Evolutionary conservation across 2,329 filamentous ascomycete genomes (phyloP).

Genomic region (Hymenoscyphus fructigenus): DNA sequence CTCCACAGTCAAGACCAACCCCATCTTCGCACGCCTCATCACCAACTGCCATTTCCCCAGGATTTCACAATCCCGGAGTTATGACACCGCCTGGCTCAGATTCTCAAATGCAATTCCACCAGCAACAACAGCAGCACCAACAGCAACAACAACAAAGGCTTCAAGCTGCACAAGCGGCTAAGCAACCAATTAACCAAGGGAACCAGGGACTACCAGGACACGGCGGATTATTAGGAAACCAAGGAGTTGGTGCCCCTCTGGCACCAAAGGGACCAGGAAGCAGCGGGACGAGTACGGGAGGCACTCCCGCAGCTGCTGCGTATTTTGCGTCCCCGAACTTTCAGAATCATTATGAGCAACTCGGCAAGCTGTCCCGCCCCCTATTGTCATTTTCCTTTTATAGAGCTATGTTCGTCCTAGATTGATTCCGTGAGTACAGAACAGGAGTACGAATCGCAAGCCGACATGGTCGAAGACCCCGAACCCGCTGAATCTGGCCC

Average conservation of each 20-base stretch:
- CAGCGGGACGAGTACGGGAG: slow-evolving; percentile 39
- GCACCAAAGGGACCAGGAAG: slow-evolving; percentile 36
- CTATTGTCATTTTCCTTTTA: slow-evolving; percentile 45
- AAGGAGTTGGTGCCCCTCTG: slow-evolving; percentile 28
- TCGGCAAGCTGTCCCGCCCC: slow-evolving; percentile 74
- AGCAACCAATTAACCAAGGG: slow-evolving; percentile 3
- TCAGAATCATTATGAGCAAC: slow-evolving; percentile 91
- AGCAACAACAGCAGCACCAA: slow-evolving; percentile 47
- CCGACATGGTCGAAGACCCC: slow-evolving; percentile 82
- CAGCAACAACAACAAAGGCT: slow-evolving; percentile 39
- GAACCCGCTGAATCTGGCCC: slow-evolving; percentile 69
- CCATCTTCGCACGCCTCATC: slow-evolving; percentile 76
- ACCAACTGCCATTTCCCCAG: slow-evolving; percentile 63
- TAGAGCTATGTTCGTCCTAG: slow-evolving; percentile 66
- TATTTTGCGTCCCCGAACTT: slow-evolving; percentile 81
- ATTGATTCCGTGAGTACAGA: slow-evolving; percentile 70
- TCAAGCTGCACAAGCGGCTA: slow-evolving; percentile 30
- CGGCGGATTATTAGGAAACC: slow-evolving; percentile 27
- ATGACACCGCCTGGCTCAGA: slow-evolving; percentile 62
- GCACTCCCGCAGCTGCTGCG: slow-evolving; percentile 43
- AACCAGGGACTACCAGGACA: slow-evolving; percentile 31
- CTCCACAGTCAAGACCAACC: slow-evolving; percentile 76
- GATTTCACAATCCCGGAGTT: slow-evolving; percentile 58
- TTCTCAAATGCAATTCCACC: slow-evolving; percentile 51
- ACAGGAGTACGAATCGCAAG: slow-evolving; percentile 93